Evolutionary conservation across 2,329 filamentous ascomycete genomes (phyloP).

Genomic region (Ophiostoma tasmaniense): DNA sequence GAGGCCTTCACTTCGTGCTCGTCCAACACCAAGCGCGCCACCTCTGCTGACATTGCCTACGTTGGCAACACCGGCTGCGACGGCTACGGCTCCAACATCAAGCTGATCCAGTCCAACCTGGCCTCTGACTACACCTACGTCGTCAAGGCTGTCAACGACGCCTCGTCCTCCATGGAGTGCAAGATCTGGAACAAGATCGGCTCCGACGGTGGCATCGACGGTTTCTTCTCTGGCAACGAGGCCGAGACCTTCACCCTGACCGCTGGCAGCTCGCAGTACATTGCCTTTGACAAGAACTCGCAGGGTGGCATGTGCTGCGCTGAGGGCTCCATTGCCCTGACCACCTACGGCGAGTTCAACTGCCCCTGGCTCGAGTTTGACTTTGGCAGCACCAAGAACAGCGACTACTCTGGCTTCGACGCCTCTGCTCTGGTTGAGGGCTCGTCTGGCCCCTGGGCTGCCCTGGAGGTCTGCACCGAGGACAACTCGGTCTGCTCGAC

Average conservation of each 20-base stretch:
- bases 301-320: conserved; percentile 43
- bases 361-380: conserved; percentile 45
- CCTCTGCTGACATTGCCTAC: conserved; percentile 38
- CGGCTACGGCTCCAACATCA: conserved; percentile 45
- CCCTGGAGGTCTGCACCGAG: conserved; percentile 33
- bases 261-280: conserved; percentile 30
- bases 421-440: conserved; percentile 41
- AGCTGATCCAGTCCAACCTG: conserved; percentile 32
- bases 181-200: conserved; percentile 47
- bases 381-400: conserved; percentile 38
- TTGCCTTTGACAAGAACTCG: conserved; percentile 39
- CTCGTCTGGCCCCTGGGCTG: conserved; percentile 30
- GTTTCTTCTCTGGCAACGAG: conserved; percentile 36
- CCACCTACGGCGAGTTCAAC: conserved; percentile 34
- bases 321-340: conserved; percentile 28
- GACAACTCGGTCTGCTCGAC: conserved; percentile 27
- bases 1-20: conserved; percentile 31
- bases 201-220: conserved; percentile 34
- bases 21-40: conserved; percentile 37
- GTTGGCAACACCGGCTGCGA: conserved; percentile 38
- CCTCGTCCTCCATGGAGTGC: conserved; percentile 29
- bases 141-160: conserved; percentile 33
- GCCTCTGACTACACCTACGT: conserved; percentile 38
- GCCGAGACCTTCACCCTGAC: conserved; percentile 36
- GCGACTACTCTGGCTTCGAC: conserved; percentile 43